These are phyloP conservation scores for Talaromyces adpressus DNA, from an alignment of 495 filamentous ascomycete genomes.

Conservation along the genomic window DNA sequence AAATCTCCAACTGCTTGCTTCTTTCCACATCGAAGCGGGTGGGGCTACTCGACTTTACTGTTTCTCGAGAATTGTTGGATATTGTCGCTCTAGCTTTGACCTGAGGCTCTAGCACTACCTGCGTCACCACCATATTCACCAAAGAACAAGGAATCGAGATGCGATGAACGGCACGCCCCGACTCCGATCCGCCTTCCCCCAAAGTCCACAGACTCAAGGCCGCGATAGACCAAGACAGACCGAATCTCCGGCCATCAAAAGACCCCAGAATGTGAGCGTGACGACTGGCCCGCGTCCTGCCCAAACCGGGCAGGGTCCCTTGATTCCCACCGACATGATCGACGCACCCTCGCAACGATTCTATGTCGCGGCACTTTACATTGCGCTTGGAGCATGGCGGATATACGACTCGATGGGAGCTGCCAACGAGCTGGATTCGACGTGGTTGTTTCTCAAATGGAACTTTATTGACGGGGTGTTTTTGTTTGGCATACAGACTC, in stretches of 20 bases:
- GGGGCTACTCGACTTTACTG: neutral
- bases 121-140: neutral
- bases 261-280: conserved; percentile 4
- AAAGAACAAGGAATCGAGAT: conserved; percentile 28
- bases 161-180: conserved; percentile 71
- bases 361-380: conserved; percentile 72
- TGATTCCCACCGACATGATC: conserved; percentile 66
- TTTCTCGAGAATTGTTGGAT: neutral
- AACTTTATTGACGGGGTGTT: conserved; percentile 72
- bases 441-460: conserved; percentile 93
- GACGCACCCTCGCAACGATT: conserved; percentile 85
- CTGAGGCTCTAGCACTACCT: neutral
- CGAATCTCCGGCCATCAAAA: neutral
- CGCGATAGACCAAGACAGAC: conserved; percentile 5
- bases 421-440: conserved; percentile 70
- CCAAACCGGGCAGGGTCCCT: conserved; percentile 33
- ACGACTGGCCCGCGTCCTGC: neutral
- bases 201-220: conserved; percentile 48
- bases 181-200: conserved; percentile 64
- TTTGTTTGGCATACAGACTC: conserved; percentile 72
- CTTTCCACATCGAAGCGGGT: neutral
- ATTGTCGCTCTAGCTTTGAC: neutral
- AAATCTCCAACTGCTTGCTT: neutral
- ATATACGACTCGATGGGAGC: conserved; percentile 77
- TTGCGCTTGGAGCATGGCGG: conserved; percentile 66